Base-by-base conservation (phyloP, 148 eudicot species). In the Camellia japonica region DNA sequence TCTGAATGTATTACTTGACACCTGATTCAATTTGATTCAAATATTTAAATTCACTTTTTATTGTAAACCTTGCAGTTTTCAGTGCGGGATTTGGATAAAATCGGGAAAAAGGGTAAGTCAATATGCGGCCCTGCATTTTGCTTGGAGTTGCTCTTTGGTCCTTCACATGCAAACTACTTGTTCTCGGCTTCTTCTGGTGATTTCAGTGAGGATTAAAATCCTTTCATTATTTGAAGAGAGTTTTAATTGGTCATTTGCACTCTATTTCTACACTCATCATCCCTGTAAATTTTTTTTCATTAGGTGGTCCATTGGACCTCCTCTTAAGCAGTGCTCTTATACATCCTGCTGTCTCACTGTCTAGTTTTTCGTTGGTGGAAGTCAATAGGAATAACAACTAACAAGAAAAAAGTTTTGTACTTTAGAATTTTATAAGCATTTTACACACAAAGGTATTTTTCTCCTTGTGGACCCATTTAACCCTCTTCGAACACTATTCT, bases 91-190 rank as follows among this genome's bases (percentile, higher is more conserved):
- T 80, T 90, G 80, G 93, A 90, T 86, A 90, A 90, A 82, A 66
- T 87, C 54, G 86, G 89, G 19, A 84, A 73, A 20, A 86, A 73
- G 77, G 93, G 88, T 0, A 82, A 74, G 74, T 85, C 93, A 6
- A 90, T 90, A 66, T 85, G 87, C 44, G 91, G 93, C 49, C 84
- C 87, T 58, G 78, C 84, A 13, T 90, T 90, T 79, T 82, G 88
- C 86, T 49, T 90, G 84, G 91, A 90, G 81, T 74, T 90, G 82
- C 79, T 88, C 8, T 90, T 90, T 74, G 91, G 87, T 77, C 91
- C 93, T 7, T 70, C 80, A 5, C 78, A 86, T 38, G 67, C 87
- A 56, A 82, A 78, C 74, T 49, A 41, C 73, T 54, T 55, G 67
- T 60, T 76, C 68, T 70, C 82, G n/a, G 41, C 75, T 71, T 76